Evolutionary conservation across 176 grass and related monocot genomes (phyloP), one percentile per base, ranked within the genome.

Genomic region (Triticum turgidum): DNA sequence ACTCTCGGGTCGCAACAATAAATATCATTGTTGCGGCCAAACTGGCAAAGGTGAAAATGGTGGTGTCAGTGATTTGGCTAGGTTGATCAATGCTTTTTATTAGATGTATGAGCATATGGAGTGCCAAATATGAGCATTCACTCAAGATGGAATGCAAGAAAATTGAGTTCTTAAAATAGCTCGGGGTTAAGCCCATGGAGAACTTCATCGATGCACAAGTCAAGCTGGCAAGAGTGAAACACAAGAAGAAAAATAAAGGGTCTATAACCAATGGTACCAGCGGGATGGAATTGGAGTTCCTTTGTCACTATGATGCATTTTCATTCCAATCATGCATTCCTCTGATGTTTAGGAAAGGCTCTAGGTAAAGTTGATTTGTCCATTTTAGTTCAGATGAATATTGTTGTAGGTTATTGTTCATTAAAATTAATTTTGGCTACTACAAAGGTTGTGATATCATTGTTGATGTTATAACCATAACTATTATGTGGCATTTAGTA

Each of bases 151-250:
- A 99, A 77, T 87, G 89, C 39, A 83, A 96, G 83, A 76, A 90
- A n/a, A 93, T 99, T 34, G 94, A 94, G 27, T 99, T 96, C 34
- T 51, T 93, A 5, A 96, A 96, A 82, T 85, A 86, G 35, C 69
- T 96, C 11, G 94, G 96, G 83, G 84, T 14, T 69, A 88, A 99
- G 79, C 84, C 92, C 27, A 99, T 94, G 97, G 88, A 99, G 80
- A 89, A 94, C 62, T 94, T 96, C 5, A 89, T 91, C 0, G 92
- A 99, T 7, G 91, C 91, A 7, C 94, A 96, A 77, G 92, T 96
- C 20, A 95, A 94, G 84, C 90, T 96, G 25, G 83, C 88, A n/a
- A 92, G 89, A 80, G 87, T 87, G 52, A 96, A 94, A 83, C 92
- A 89, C 0, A 13, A 73, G 21, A 99, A 86, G 88, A 88, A 93